Conservation (phyloP, 306 rosid genomes). For the Coriaria nepalensis region DNA sequence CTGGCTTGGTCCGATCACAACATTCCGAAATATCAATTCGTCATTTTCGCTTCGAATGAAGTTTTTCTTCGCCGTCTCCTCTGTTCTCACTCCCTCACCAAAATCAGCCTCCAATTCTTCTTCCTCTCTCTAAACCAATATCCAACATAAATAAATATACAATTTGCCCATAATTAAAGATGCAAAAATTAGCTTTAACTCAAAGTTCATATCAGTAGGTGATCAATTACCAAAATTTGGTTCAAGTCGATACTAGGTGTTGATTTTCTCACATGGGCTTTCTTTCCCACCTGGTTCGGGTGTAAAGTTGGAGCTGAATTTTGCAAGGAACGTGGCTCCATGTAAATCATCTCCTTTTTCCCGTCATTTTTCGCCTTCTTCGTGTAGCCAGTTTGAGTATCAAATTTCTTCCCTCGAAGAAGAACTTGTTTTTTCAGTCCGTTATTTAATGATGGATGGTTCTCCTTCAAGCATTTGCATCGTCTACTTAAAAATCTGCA, state of each 20-base stretch:
- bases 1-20: conserved; percentile 61
- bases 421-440: conserved; percentile 25
- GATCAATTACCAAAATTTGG: conserved; percentile 69
- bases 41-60: conserved; percentile 37
- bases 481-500: conserved; percentile 72
- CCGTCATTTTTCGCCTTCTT: conserved; percentile 35
- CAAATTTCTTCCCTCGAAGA: conserved; percentile 22
- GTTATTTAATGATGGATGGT: conserved; percentile 23
- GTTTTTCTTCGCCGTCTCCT: conserved; percentile 64
- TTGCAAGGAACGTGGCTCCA: conserved; percentile 19
- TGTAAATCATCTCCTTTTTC: conserved; percentile 38
- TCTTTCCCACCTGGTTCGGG: conserved; percentile 53
- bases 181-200: conserved; percentile 8
- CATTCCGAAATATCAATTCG: conserved; percentile 54
- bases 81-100: conserved; percentile 30
- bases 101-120: conserved; percentile 51
- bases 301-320: conserved; percentile 35
- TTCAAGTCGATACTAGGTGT: conserved; percentile 74
- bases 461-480: conserved; percentile 35
- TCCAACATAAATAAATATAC: no score
- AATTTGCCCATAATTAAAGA: no score
- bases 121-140: conserved; percentile 53
- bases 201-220: not conserved
- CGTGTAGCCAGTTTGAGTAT: conserved; percentile 19
- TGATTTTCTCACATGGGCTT: conserved; percentile 35